Base-by-base conservation (phyloP, 495 filamentous ascomycete genomes). In the Diplogelasinospora grovesii region DNA sequence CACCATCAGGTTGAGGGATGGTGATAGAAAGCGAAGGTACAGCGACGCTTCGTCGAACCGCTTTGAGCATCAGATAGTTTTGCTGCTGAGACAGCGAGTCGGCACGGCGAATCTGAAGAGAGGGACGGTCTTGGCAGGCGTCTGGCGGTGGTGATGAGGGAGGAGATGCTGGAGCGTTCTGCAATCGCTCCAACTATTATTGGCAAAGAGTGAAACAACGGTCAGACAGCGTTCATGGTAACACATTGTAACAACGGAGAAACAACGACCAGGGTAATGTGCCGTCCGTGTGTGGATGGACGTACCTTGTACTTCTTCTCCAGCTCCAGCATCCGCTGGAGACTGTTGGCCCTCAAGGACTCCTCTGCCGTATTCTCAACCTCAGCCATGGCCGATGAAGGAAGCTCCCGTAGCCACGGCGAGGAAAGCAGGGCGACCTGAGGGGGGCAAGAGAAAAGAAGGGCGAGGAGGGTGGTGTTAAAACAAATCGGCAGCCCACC, bases 221-320 rank as follows among this genome's bases (percentile, higher is more conserved):
- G 51, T 60, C 35, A 60, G 46, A 48, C 51, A 51, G n/a, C n/a
- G n/a, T n/a, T n/a, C n/a, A n/a, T n/a, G n/a, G n/a, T 50, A 37
- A 10, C 21, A 37, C 45, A 41, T 22, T 36, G 18, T 50, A 46
- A 54, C 56, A 56, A 35, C 46, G 21, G 44, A 38, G 23, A 43
- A 44, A 25, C 44, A 50, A 41, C 40, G 33, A 44, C 37, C 37
- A 22, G 43, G 27, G 23, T 24, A 27, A 15, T 45, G 41, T 29
- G 36, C 38, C 37, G 33, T 26, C 19, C 26, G 19, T 16, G 24
- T 18, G 16, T 11, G 30, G 20, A 39, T 8, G 14, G 28, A 54
- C 65, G 57, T 63, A 74, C 72, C 70, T 74, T 73, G 57, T 63
- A 60, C 54, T 57, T 61, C 44, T 67, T 68, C 49, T 74, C 72